Base-by-base conservation (phyloP, 805 yeast species). In the Ogataea polymorpha region DNA sequence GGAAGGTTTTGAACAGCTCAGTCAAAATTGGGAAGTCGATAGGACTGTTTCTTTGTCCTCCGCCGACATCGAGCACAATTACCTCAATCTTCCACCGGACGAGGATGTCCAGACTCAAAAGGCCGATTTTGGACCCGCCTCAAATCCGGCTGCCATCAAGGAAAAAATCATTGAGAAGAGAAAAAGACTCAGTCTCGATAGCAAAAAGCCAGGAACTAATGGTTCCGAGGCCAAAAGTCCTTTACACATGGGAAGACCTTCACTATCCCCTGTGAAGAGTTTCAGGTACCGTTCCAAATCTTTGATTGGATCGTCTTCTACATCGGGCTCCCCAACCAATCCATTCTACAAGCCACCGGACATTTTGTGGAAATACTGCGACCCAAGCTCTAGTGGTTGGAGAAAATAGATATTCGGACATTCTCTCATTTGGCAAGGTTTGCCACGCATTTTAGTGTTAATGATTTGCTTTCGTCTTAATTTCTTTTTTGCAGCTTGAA, bases 301-400 rank as follows among this genome's bases (percentile, higher is more conserved):
- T 1, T 14, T 37, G 13, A 31, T 40, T n/a, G 28, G 42, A 16
- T 23, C 46, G 6, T 34, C 41, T 15, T 26, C 48, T 6, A 15
- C 41, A 9, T 31, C 47, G 11, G 21, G 46, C 17, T 46, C 49
- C 5, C 53, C 57, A 16, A 47, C 45, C 0, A 57, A 57, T 31
- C 62, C 62, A 1, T 57, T 57, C 32, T 57, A 57, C 41, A 48
- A 40, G 23, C 61, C 62, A 14, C 58, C 61, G 8, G 58, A 46
- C 6, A 49, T 56, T 17, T 35, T 56, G 18, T 54, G 55, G 41
- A 51, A 49, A 24, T 38, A 54, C 11, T 42, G 48, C 18, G 46
- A 44, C 20, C 30, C 42, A 5, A 46, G 38, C 15, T 30, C 40
- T 10, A 25, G 15, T 9, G 5, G 16, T n/a, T 12, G 35, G 23